Evolutionary conservation across 495 filamentous ascomycete species (phyloP).

Genomic region (Xylaria intraflava): DNA sequence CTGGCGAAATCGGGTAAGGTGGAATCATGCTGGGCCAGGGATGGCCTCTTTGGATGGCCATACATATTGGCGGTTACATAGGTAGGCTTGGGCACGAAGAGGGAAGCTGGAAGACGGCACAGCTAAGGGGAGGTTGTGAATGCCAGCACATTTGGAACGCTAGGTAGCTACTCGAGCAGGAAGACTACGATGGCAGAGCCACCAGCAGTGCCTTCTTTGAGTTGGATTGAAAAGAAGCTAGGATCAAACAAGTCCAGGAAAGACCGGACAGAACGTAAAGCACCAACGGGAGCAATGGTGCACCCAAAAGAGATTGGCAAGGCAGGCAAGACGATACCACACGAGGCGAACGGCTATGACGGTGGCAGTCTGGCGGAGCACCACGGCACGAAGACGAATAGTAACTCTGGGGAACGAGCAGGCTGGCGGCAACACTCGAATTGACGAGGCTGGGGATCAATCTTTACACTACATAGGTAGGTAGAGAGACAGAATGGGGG

Average conservation of each 20-base stretch:
- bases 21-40: conserved; percentile 25
- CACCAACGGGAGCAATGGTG: not conserved
- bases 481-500: not conserved
- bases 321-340: not conserved
- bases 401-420: not conserved
- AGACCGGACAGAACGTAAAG: not conserved
- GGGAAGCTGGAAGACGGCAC: conserved; percentile 5
- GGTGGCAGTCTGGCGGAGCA: not conserved
- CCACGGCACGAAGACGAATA: not conserved
- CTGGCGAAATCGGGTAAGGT: conserved; percentile 18
- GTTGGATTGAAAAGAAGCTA: not conserved
- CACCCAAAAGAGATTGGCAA: not conserved
- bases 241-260: not conserved
- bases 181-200: not conserved
- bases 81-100: not conserved
- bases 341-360: not conserved
- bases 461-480: conserved; percentile 4
- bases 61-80: conserved; percentile 15
- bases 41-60: conserved; percentile 19
- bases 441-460: not conserved
- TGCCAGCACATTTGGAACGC: conserved; percentile 5
- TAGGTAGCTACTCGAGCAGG: not conserved
- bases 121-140: not conserved
- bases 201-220: not conserved
- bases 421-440: not conserved